phyloP scores from a whole-genome alignment of 495 filamentous ascomycete species.

The Penicillium alfredii region DNA sequence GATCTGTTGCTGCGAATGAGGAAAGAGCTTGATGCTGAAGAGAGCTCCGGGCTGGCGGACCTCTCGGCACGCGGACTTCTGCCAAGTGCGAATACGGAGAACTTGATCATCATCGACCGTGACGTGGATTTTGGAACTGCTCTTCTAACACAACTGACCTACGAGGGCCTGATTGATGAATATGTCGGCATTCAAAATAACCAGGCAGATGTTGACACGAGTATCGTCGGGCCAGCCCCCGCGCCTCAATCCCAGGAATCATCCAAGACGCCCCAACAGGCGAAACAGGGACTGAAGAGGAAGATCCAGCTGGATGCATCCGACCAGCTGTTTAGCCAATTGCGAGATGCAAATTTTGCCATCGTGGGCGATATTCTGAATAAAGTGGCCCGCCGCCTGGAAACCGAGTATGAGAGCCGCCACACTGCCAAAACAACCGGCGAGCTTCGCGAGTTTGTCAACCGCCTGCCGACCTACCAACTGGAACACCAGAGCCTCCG shows the following conservation, averaged over 20 bases:
- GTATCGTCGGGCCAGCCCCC: slow-evolving; percentile 71
- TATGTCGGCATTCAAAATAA: slow-evolving; percentile 82
- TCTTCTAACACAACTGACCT: slow-evolving; percentile 91
- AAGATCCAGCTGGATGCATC: slow-evolving; percentile 87
- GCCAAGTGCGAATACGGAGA: slow-evolving; percentile 85
- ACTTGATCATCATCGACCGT: slow-evolving; percentile 88
- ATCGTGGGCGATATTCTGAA: slow-evolving; percentile 85
- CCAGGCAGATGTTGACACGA: slow-evolving; percentile 88
- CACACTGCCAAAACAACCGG: slow-evolving; percentile 81
- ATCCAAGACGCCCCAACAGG: slow-evolving; percentile 48
- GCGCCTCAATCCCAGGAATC: slow-evolving; percentile 48
- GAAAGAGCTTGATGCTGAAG: slow-evolving; percentile 76
- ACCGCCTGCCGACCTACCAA: slow-evolving; percentile 85
- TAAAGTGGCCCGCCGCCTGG: slow-evolving; percentile 81
- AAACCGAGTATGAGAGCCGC: slow-evolving; percentile 83
- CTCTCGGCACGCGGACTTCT: slow-evolving; percentile 58
- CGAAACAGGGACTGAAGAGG: slow-evolving; percentile 66
- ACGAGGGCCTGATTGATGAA: slow-evolving; percentile 95
- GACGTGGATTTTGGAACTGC: slow-evolving; percentile 89
- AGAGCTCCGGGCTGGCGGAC: slow-evolving; percentile 55
- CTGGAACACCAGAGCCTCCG: slow-evolving; percentile 88
- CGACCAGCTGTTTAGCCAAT: slow-evolving; percentile 81
- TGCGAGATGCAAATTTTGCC: slow-evolving; percentile 92
- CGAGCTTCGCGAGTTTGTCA: slow-evolving; percentile 88
- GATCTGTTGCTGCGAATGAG: slow-evolving; percentile 92